Conservation (phyloP, 371 early-diverging fungal genomes). For the Apophysomyces variabilis region DNA sequence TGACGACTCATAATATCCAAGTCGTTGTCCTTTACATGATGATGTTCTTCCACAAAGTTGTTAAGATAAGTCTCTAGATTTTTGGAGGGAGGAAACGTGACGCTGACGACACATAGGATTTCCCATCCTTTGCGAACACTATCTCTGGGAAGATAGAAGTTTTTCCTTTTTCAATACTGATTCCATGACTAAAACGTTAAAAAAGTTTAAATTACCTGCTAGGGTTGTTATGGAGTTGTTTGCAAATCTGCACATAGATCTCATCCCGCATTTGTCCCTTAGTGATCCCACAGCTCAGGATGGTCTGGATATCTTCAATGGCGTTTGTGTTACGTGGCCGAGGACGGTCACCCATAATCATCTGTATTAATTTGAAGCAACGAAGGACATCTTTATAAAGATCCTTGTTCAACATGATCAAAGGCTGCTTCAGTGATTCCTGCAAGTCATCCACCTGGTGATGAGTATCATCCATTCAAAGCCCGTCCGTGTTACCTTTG, state of each 20-base stretch:
- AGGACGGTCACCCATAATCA: conserved; percentile 81
- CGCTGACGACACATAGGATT: conserved; percentile 77
- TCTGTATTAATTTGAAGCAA: conserved; percentile 85
- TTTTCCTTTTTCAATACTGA: no score
- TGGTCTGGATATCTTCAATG: conserved; percentile 70
- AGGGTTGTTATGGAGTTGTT: conserved; percentile 87
- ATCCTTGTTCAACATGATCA: conserved; percentile 80
- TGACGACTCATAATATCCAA: conserved; percentile 65
- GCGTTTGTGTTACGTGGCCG: conserved; percentile 34
- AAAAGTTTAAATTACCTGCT: conserved; percentile 49
- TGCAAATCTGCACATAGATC: conserved; percentile 93
- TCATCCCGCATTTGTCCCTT: conserved; percentile 88
- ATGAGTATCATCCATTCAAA: background rate
- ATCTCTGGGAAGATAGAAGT: conserved; percentile 38
- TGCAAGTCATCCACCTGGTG: conserved; percentile 18
- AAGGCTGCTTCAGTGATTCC: conserved; percentile 78
- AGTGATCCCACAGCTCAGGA: conserved; percentile 80
- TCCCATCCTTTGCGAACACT: conserved; percentile 88
- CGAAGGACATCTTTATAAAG: conserved; percentile 84
- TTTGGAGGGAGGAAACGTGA: conserved; percentile 92
- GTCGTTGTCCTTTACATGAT: conserved; percentile 49
- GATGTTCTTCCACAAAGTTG: conserved; percentile 75
- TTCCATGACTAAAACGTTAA: no score
- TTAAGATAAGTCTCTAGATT: conserved; percentile 85
- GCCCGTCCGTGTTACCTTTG: conserved; percentile 54